Base-by-base conservation (phyloP, 345 rosid genomes). In the Kandelia obovata region DNA sequence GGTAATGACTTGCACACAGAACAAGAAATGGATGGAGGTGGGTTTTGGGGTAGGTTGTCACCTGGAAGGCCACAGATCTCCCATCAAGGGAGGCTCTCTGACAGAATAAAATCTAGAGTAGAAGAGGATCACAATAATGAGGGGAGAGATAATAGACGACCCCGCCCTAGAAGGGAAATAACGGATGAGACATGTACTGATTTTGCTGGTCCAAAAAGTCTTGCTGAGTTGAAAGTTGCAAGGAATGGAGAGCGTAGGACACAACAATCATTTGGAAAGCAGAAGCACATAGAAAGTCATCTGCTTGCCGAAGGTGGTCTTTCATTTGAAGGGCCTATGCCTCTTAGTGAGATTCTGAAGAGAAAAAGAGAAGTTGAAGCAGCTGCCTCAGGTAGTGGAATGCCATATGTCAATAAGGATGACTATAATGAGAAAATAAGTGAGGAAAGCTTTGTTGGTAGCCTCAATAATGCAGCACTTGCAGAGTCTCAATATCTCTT, bases 271-370 rank as follows among this genome's bases (percentile, higher is more conserved):
- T 81, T 75, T 49, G 77, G 88, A 75, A 88, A 88, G 77, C 78
- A 88, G 47, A 84, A 81, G 74, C 78, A 69, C 62, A n/a, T 39
- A 30, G 91, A 77, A 66, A 86, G 83, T 57, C 21, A 69, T 79
- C 85, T 64, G 69, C 85, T 72, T 70, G 58, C 80, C 61, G 88
- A 80, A 68, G 85, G 78, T 53, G 77, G 72, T 57, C 70, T 77
- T 53, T 79, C 96, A 9, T 93, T 93, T 74, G 86, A 88, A 66
- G 94, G 93, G 68, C 98, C 98, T 9, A 81, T 87, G 86, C 88
- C 98, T 64, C 83, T 93, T 27, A 88, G 89, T 57, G 96, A 86
- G 86, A 90, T 93, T 78, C 82, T 91, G 72, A 93, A 80, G 82
- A 87, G 97, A 66, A 91, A 93, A 81, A 83, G 88, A 81, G 86